These are phyloP conservation scores for Pichia sp. DNA, from an alignment of 1,139 yeast species.

Conservation along the genomic window DNA sequence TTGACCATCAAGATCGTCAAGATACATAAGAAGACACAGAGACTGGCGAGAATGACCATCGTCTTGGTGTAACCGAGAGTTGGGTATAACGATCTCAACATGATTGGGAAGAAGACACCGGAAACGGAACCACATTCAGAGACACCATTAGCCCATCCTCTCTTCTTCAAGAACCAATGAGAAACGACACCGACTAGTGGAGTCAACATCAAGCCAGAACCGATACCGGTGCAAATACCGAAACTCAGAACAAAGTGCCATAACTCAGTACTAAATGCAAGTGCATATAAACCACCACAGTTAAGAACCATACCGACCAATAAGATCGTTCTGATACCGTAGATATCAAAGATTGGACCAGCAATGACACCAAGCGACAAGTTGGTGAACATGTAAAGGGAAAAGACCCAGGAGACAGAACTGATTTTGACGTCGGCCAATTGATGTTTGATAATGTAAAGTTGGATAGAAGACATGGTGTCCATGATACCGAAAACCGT, in stretches of 20 bases:
- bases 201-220: slow-evolving; percentile 54
- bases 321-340: slow-evolving; percentile 51
- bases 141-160: slow-evolving; percentile 59
- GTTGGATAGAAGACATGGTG: slow-evolving; percentile 64
- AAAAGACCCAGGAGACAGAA: slow-evolving; percentile 64
- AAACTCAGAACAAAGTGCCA: slow-evolving; percentile 61
- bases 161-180: slow-evolving; percentile 57
- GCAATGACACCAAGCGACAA: slow-evolving; percentile 55
- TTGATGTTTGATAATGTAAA: slow-evolving; percentile 57
- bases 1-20: slow-evolving; percentile 25
- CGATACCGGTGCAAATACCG: slow-evolving; percentile 55
- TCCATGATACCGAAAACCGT: slow-evolving; percentile 66
- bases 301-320: slow-evolving; percentile 46
- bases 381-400: slow-evolving; percentile 53
- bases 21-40: slow-evolving; percentile 43
- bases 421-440: slow-evolving; percentile 44
- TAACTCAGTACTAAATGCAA: slow-evolving; percentile 50
- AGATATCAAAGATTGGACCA: slow-evolving; percentile 64
- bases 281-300: slow-evolving; percentile 50
- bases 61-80: slow-evolving; percentile 59
- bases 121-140: slow-evolving; percentile 65
- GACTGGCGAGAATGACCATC: slow-evolving; percentile 51
- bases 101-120: slow-evolving; percentile 58
- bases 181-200: slow-evolving; percentile 60
- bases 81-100: slow-evolving; percentile 52